These are phyloP conservation scores for Neurospora discreta DNA, from an alignment of 495 filamentous ascomycete genomes.

Conservation along the genomic window DNA sequence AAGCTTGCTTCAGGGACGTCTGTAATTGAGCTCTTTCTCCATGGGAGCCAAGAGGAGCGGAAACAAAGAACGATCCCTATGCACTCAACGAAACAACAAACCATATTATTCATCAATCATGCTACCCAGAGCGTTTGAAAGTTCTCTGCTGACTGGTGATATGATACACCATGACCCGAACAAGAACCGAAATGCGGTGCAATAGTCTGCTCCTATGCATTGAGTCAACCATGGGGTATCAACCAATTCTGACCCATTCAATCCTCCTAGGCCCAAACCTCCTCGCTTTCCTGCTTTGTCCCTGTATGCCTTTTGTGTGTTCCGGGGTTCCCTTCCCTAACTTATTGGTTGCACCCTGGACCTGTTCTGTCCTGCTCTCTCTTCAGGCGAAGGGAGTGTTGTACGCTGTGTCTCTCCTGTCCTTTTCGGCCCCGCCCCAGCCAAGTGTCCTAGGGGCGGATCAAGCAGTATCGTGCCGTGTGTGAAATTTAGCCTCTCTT, in stretches of 20 bases:
- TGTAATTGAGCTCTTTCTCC: too few relatives aligned
- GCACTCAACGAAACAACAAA: not conserved
- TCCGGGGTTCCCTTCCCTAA: not conserved
- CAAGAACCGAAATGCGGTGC: not conserved
- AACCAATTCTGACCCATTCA: not conserved
- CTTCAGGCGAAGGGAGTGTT: not conserved
- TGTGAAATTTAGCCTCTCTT: not conserved
- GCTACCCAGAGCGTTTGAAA: not conserved
- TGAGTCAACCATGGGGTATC: not conserved
- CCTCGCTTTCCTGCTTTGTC: not conserved
- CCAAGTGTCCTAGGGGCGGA: not conserved
- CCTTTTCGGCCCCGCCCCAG: not conserved
- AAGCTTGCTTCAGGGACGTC: too few relatives aligned
- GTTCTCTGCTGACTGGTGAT: not conserved
- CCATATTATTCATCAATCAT: not conserved
- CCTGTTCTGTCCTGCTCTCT: not conserved
- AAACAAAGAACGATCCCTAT: not conserved
- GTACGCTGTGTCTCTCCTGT: not conserved
- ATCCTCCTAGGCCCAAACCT: not conserved
- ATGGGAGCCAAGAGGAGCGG: too few relatives aligned
- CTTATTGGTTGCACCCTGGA: not conserved
- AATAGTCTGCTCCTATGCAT: not conserved
- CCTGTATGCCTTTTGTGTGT: not conserved
- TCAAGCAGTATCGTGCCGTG: not conserved
- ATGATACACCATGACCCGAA: not conserved